Conservation (phyloP, 1,284 basidiomycete species). For the Phlebopus sp. region DNA sequence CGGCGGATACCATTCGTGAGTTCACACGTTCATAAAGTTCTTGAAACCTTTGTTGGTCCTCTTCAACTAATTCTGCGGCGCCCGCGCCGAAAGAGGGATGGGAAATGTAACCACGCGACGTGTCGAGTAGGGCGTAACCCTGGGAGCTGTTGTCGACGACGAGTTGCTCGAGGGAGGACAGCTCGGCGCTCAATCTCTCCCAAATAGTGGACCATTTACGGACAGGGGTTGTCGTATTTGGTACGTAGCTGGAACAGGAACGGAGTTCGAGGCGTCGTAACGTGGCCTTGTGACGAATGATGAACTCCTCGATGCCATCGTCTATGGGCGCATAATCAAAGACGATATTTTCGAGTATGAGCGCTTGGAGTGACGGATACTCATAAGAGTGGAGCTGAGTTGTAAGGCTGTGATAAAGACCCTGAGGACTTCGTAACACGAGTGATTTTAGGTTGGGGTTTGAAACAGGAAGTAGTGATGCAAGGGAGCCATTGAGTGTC, state of each 20-base stretch:
- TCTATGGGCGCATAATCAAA: conserved; percentile 22
- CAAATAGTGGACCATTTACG: conserved; percentile 30
- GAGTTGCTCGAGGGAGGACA: conserved; percentile 20
- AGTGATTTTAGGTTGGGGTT: conserved; percentile 25
- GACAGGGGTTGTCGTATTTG: conserved; percentile 8
- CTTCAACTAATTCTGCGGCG: conserved; percentile 1
- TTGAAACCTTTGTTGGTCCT: conserved; percentile 12
- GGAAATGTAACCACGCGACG: conserved; percentile 20
- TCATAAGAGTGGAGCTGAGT: conserved; percentile 17
- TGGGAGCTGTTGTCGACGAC: conserved; percentile 12
- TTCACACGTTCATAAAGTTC: conserved; percentile 15
- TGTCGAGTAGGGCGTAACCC: conserved; percentile 25
- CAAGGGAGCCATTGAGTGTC: conserved; percentile 24
- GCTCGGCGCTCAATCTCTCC: conserved; percentile 22
- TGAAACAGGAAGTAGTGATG: conserved; percentile 22
- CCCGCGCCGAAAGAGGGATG: conserved; percentile 10
- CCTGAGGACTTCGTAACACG: conserved; percentile 24
- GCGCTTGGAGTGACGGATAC: conserved; percentile 27
- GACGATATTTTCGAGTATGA: conserved; percentile 30
- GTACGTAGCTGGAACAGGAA: conserved; percentile 26
- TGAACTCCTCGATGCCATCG: conserved; percentile 29
- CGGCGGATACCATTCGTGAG: conserved; percentile 7
- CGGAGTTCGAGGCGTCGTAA: conserved; percentile 22
- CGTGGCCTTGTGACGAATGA: conserved; percentile 28
- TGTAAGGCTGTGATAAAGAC: conserved; percentile 28